Evolutionary conservation across 2,329 filamentous ascomycete genomes (phyloP).

Genomic region (Bipolaris victoriae): DNA sequence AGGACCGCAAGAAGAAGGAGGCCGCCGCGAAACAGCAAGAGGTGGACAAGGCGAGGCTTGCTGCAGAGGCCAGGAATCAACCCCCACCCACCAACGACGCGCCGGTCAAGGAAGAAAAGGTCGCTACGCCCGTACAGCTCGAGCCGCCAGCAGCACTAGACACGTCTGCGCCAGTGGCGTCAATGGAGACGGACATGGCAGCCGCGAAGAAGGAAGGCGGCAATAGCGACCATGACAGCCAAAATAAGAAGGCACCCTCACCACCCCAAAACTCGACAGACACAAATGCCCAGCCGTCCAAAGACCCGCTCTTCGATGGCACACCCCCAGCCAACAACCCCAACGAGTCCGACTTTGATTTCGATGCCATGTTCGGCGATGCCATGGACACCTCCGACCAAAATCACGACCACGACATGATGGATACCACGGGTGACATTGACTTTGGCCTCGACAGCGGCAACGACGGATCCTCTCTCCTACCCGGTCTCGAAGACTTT

Average conservation of each 20-base stretch:
- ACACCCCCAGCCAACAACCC: conserved; percentile 37
- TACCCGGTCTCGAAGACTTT: conserved; percentile 48
- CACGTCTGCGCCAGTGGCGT: conserved; percentile 14
- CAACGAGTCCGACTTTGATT: conserved; percentile 49
- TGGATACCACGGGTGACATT: conserved; percentile 38
- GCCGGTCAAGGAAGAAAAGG: conserved; percentile 23
- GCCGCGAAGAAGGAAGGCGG: conserved; percentile 20
- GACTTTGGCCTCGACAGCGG: conserved; percentile 44
- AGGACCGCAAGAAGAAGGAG: conserved; percentile 46
- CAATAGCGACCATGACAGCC: not conserved
- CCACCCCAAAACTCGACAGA: conserved; percentile 20
- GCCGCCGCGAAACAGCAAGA: conserved; percentile 41
- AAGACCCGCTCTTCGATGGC: conserved; percentile 42
- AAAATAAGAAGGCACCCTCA: conserved; percentile 14
- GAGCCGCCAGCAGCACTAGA: conserved; percentile 13
- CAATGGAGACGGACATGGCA: conserved; percentile 19
- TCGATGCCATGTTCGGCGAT: conserved; percentile 47
- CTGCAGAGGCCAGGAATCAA: conserved; percentile 34
- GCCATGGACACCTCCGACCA: conserved; percentile 32
- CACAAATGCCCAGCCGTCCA: conserved; percentile 21
- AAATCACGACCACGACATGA: conserved; percentile 28
- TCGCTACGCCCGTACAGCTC: conserved; percentile 17
- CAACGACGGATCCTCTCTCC: conserved; percentile 36
- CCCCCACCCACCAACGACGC: conserved; percentile 15
- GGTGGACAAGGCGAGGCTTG: conserved; percentile 40